Base-by-base conservation (phyloP, 2,329 filamentous ascomycete genomes). In the Pseudocercospora musae region DNA sequence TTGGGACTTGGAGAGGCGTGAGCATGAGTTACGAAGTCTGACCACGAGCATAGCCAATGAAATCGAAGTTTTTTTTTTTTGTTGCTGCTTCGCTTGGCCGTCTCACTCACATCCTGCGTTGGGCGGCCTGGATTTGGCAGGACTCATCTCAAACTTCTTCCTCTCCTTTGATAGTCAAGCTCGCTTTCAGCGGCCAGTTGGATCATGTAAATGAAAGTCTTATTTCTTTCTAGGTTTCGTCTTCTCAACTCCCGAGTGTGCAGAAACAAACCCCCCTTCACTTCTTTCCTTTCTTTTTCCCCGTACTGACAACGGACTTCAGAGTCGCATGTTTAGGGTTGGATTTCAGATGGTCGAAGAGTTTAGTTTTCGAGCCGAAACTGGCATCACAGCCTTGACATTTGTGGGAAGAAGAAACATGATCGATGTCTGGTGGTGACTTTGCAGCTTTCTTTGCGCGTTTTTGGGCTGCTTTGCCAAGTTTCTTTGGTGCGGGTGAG, bases 371-470 rank as follows among this genome's bases (percentile, higher is more conserved):
- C 1, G 89, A 91, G 0, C 84, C 86, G 78, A 98, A 99, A 0
- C 78, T 83, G 68, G 90, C 91, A 68, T 87, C 84, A 76, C 95
- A 98, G 4, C 87, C 85, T 2, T 89, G 84, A 73, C 95, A 98
- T 70, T 88, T 88, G 58, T 91, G 84, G 29, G 86, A n/a, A n/a
- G n/a, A n/a, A n/a, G n/a, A n/a, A n/a, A n/a, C 79, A 67, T 66
- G 21, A 1, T 73, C 74, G 4, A 66, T 54, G 21, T 73, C 56
- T 5, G 20, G 20, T 8, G 46, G 2, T 18, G 63, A 46, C 15
- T 52, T 80, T 1, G 79, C 80, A 42, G 74, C 77, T 66, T 80
- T 82, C 66, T 80, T 81, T 2, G 77, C 76, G 9, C 79, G 75
- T 66, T 82, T 82, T 61, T 79, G 75, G 0, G 80, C 80, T 9